Evolutionary conservation across 208 protist species (phyloP), one percentile per base, ranked within the genome.

Genomic region (Plasmodiophora brassicae): DNA sequence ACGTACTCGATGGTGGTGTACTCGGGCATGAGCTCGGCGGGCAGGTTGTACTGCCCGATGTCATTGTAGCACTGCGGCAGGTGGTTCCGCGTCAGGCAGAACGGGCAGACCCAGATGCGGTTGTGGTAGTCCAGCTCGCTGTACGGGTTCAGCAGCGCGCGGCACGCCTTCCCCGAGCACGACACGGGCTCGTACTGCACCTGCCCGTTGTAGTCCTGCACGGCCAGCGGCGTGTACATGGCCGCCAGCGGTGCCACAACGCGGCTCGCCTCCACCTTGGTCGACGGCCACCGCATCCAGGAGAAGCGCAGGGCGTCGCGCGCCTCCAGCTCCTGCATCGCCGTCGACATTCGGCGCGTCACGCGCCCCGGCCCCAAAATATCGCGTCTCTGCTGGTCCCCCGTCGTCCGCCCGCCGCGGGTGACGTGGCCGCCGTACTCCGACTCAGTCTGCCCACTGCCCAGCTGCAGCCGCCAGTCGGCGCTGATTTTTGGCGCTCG

Each of bases 1-100:
- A 95, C 91, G 90, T 97, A 98, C 92, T 99, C 98, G 46, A 99
- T 95, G 0, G 96, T 99, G 35, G 96, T 96, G 85, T 94, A 96
- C 46, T 96, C 88, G 45, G 90, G 91, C 57, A 94, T 87, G 45
- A 98, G 91, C 93, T 98, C 97, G 0, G 93, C 90, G 5, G 97
- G 97, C 25, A 97, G 85, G 44, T 96, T 94, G 25, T 93, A 91
- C 88, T 97, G 95, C 41, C 90, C 93, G 35, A 98, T 97, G 45
- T 96, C 93, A 28, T 89, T 89, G 90, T 98, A 98, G 46, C 97
- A 93, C n/a, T 90, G 93, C n/a, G 97, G 97, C 83, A 99, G 96
- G 54, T 92, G 92, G 87, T 98, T 98, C 84, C 95, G 92, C 86
- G 92, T 91, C 71, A 94, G 91, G 93, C 97, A 99, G 54, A 99